Conservation (phyloP, 2,329 filamentous ascomycete genomes). For the Xylariales sp. region DNA sequence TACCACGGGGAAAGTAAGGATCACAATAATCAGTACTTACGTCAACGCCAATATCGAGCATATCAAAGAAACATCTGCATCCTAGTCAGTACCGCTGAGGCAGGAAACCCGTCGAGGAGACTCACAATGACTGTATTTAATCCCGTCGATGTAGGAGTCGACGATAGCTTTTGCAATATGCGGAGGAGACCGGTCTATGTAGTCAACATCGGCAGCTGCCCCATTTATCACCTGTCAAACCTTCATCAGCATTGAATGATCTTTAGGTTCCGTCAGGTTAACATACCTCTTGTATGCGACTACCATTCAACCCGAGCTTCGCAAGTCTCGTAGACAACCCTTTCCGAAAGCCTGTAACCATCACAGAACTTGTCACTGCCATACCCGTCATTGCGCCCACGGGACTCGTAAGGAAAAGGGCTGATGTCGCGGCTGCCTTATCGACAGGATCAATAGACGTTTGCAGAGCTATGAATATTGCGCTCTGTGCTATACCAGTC, state of each 20-base stretch:
- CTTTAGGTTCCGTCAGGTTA: not conserved
- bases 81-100: not conserved
- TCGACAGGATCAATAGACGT: conserved; percentile 38
- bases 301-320: conserved; percentile 18
- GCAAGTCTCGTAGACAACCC: conserved; percentile 20
- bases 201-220: conserved; percentile 34
- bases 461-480: conserved; percentile 45
- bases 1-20: no score
- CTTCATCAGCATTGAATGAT: conserved; percentile 6
- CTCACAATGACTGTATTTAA: conserved; percentile 20
- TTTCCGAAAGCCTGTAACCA: conserved; percentile 23
- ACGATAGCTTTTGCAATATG: conserved; percentile 12
- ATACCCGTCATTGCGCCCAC: conserved; percentile 30
- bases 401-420: conserved; percentile 39
- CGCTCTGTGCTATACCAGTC: conserved; percentile 38
- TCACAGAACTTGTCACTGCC: conserved; percentile 20
- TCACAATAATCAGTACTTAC: no score
- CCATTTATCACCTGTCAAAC: conserved; percentile 33
- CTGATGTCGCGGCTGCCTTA: conserved; percentile 44
- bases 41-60: conserved; percentile 5
- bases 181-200: conserved; percentile 25
- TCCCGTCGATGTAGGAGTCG: conserved; percentile 16
- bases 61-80: not conserved
- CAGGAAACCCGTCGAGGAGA: not conserved
- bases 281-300: conserved; percentile 19